Conservation (phyloP, 768 basidiomycete species). For the Agrocybe pediades region DNA sequence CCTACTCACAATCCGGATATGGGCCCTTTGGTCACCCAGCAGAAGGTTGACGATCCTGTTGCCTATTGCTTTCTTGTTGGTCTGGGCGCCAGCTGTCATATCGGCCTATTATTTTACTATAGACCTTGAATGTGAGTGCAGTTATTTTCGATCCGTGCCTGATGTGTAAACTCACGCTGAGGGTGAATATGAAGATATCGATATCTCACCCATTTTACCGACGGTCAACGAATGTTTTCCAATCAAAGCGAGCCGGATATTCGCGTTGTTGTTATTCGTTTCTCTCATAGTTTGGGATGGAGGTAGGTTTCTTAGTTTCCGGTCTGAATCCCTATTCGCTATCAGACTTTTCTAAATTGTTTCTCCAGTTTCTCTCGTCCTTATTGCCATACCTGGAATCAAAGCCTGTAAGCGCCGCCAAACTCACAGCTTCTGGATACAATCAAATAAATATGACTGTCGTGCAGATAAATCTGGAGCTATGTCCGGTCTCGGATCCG, state of each 20-base stretch:
- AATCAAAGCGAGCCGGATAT: background rate
- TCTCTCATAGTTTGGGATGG: background rate
- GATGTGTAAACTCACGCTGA: background rate
- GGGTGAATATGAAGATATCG: background rate
- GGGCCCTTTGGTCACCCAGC: conserved; percentile 2
- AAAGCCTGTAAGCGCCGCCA: background rate
- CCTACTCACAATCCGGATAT: conserved; percentile 4
- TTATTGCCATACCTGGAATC: background rate
- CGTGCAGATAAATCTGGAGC: background rate
- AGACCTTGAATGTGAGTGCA: background rate
- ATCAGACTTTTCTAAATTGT: background rate
- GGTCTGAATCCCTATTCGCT: background rate
- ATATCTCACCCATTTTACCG: background rate
- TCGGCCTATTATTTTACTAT: background rate
- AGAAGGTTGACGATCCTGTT: background rate
- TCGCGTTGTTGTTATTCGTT: background rate
- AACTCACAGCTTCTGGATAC: background rate
- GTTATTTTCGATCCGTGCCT: background rate
- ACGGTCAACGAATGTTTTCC: background rate
- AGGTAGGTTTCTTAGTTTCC: background rate
- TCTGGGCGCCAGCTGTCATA: conserved; percentile 1
- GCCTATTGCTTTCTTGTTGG: background rate
- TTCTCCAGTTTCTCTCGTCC: background rate
- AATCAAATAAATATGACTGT: background rate
- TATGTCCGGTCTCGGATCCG: conserved; percentile 1